Conservation (phyloP, 352 stramenopile species). For the Phytopythium montanum region DNA sequence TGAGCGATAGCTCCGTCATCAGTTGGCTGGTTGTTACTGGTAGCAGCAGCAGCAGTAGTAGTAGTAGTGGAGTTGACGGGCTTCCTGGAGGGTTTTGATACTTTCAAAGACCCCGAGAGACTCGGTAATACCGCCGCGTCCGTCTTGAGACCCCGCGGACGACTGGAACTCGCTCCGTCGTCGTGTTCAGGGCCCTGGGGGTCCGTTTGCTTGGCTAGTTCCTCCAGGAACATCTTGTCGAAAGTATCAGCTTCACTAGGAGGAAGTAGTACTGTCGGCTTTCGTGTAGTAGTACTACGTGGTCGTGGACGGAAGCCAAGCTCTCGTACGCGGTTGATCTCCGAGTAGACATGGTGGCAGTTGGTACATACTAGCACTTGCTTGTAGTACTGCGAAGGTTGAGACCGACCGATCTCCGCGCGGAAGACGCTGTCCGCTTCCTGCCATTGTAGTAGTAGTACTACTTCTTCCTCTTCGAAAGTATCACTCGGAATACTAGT, state of each 20-base stretch:
- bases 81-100: not conserved
- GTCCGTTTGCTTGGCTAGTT: constrained; percentile 52
- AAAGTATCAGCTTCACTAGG: constrained; percentile 15
- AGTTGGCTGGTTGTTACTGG: constrained; percentile 1
- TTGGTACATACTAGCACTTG: constrained; percentile 70
- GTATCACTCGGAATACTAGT: constrained; percentile 5
- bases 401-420: constrained; percentile 54
- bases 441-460: constrained; percentile 48
- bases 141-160: not conserved
- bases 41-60: not conserved
- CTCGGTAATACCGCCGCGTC: not conserved
- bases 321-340: constrained; percentile 49
- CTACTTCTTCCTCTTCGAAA: constrained; percentile 11
- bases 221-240: constrained; percentile 60
- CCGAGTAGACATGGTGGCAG: constrained; percentile 65
- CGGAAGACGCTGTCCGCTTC: constrained; percentile 60
- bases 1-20: constrained; percentile 5
- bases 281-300: not conserved
- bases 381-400: constrained; percentile 77
- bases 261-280: not conserved
- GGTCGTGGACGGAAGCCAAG: constrained; percentile 31
- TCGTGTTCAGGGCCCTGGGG: not conserved
- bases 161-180: not conserved
- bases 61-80: no score
- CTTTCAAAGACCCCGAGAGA: not conserved